Conservation (phyloP, 768 basidiomycete species). For the Suillus fuscotomentosus region DNA sequence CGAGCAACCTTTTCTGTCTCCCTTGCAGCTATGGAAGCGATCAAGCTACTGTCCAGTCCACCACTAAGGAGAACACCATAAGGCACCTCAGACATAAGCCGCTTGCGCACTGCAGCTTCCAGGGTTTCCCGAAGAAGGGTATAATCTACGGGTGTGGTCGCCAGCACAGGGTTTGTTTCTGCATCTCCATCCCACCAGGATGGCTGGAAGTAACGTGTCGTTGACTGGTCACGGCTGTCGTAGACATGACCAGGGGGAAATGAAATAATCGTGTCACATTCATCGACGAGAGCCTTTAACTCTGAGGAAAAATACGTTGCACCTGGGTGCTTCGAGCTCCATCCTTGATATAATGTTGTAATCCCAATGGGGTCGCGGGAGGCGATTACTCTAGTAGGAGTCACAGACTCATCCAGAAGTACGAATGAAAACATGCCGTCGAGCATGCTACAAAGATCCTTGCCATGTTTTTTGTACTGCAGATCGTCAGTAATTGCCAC, state of each 20-base stretch:
- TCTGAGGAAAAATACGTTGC: slow-evolving; percentile 93
- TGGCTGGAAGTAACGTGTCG: slow-evolving; percentile 84
- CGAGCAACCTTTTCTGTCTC: slow-evolving; percentile 91
- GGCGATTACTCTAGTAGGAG: slow-evolving; percentile 89
- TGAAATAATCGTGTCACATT: slow-evolving; percentile 91
- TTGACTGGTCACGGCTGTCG: slow-evolving; percentile 78
- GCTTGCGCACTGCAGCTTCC: slow-evolving; percentile 90
- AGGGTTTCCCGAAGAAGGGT: slow-evolving; percentile 74
- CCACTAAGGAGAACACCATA: slow-evolving; percentile 96
- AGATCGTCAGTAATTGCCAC: background rate
- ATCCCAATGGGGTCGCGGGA: slow-evolving; percentile 97
- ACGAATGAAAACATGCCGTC: slow-evolving; percentile 99
- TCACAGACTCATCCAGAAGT: slow-evolving; percentile 88
- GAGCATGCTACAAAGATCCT: slow-evolving; percentile 71
- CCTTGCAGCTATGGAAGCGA: slow-evolving; percentile 90
- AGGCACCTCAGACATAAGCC: slow-evolving; percentile 97
- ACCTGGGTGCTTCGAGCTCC: slow-evolving; percentile 80
- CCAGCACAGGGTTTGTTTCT: slow-evolving; percentile 56
- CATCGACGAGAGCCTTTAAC: slow-evolving; percentile 85
- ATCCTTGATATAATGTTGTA: slow-evolving; percentile 98
- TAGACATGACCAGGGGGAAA: slow-evolving; percentile 98
- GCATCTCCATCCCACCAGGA: slow-evolving; percentile 87
- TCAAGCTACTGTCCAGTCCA: slow-evolving; percentile 93
- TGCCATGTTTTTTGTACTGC: slow-evolving; percentile 84
- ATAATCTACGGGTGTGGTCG: slow-evolving; percentile 61